These are phyloP conservation scores for Fusarium oligoseptatum DNA, from an alignment of 2,329 filamentous ascomycete genomes.

Conservation along the genomic window DNA sequence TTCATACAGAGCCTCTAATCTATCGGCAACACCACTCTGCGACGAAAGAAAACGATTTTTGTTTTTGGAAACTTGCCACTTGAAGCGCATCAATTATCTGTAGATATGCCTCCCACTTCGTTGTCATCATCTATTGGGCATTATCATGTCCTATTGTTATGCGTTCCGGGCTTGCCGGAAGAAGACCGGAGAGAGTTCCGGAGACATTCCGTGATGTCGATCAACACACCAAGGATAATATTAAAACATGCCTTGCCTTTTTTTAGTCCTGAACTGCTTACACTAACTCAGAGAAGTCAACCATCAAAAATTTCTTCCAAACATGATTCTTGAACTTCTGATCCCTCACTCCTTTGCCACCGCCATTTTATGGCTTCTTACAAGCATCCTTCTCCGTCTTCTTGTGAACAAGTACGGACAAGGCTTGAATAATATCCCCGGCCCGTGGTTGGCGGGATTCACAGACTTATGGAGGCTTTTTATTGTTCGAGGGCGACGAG, in stretches of 20 bases:
- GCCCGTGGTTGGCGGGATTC: conserved; percentile 21
- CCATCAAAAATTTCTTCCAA: background rate
- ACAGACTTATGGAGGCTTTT: conserved; percentile 27
- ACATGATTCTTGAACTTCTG: conserved; percentile 10
- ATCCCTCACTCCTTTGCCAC: conserved; percentile 10
- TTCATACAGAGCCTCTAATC: background rate
- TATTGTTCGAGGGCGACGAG: conserved; percentile 19
- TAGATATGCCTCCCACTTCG: no score
- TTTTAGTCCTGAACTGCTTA: background rate
- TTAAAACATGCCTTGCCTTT: background rate
- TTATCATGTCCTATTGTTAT: background rate
- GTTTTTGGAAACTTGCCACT: background rate
- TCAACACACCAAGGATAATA: background rate
- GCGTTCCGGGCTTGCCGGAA: background rate
- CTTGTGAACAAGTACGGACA: conserved; percentile 22
- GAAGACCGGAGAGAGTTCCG: background rate
- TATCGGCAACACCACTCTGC: background rate
- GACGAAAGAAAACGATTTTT: background rate
- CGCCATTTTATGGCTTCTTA: conserved; percentile 2
- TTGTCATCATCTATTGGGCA: background rate
- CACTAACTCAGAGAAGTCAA: background rate
- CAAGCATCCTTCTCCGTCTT: background rate
- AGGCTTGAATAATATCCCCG: conserved; percentile 15
- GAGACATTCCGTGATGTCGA: background rate
- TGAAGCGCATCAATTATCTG: background rate